A percentile compares a stretch with the other conserved stretches of the same genome.
Evolutionary conservation across 768 basidiomycete genomes (phyloP).

Genomic region (Collybiopsis confluens): DNA sequence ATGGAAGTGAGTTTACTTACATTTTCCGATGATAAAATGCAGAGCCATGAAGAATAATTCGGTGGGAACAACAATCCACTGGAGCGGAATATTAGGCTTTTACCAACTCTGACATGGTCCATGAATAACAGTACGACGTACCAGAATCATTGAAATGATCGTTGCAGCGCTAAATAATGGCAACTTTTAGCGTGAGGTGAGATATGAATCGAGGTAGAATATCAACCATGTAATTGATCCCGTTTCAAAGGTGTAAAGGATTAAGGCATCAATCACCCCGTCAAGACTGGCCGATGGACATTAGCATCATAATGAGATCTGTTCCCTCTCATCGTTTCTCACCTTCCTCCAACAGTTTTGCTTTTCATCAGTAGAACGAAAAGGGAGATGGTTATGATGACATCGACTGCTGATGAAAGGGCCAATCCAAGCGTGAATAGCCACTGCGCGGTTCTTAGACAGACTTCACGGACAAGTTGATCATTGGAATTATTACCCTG

Average conservation of each 20-base stretch:
- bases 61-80: constrained; percentile 45
- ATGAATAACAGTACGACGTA: constrained; percentile 17
- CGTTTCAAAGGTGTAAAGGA: constrained; percentile 49
- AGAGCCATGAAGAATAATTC: constrained; percentile 52
- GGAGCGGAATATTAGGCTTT: neutral
- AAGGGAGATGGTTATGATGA: constrained; percentile 43
- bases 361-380: constrained; percentile 38
- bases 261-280: constrained; percentile 40
- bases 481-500: constrained; percentile 11
- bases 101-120: neutral
- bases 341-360: constrained; percentile 35
- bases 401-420: constrained; percentile 43
- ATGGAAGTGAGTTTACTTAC: constrained; percentile 21
- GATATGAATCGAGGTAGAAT: neutral
- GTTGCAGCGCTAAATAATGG: constrained; percentile 30
- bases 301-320: neutral
- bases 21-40: constrained; percentile 50
- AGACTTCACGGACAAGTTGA: neutral
- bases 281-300: constrained; percentile 31
- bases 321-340: constrained; percentile 7
- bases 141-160: constrained; percentile 43
- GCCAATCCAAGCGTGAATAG: constrained; percentile 50
- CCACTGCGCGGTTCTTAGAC: constrained; percentile 32
- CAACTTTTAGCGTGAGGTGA: neutral
- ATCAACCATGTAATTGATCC: constrained; percentile 46